Evolutionary conservation across 352 stramenopile genomes (phyloP).

Genomic region (Thalassiosira gravida): DNA sequence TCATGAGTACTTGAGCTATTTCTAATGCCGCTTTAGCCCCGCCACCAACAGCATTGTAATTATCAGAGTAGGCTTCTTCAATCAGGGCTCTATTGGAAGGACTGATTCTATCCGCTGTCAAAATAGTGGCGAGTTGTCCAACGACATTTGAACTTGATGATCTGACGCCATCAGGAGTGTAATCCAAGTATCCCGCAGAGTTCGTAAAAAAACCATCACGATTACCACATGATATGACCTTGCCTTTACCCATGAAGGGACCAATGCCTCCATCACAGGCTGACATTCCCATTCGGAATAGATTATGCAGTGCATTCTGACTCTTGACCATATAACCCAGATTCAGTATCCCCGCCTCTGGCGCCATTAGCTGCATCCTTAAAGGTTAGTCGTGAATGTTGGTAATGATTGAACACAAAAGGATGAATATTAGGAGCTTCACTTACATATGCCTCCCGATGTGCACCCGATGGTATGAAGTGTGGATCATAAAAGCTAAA

Average conservation of each 20-base stretch:
- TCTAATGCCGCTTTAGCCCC: constrained; percentile 22
- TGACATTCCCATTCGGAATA: constrained; percentile 28
- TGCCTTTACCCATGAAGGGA: neutral
- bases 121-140: constrained; percentile 53
- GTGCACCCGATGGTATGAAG: constrained; percentile 30
- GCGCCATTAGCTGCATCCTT: neutral
- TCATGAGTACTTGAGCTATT: constrained; percentile 37
- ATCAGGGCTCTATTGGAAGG: constrained; percentile 38
- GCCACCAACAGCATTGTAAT: constrained; percentile 7
- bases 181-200: constrained; percentile 26
- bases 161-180: constrained; percentile 15
- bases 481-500: constrained; percentile 57
- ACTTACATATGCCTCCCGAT: constrained; percentile 20
- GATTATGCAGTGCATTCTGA: constrained; percentile 43
- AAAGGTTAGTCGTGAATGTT: neutral
- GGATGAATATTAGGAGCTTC: neutral
- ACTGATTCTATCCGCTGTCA: constrained; percentile 62
- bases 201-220: constrained; percentile 1
- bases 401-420: neutral
- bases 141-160: constrained; percentile 28
- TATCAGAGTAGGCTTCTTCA: constrained; percentile 34
- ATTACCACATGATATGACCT: constrained; percentile 14
- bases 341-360: constrained; percentile 38
- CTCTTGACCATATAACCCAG: constrained; percentile 28
- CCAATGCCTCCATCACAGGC: constrained; percentile 32